A percentile compares a stretch with the other conserved stretches of the same genome.
Conservation (phyloP, 2,329 filamentous ascomycete species). For the Diaporthe caulivora region DNA sequence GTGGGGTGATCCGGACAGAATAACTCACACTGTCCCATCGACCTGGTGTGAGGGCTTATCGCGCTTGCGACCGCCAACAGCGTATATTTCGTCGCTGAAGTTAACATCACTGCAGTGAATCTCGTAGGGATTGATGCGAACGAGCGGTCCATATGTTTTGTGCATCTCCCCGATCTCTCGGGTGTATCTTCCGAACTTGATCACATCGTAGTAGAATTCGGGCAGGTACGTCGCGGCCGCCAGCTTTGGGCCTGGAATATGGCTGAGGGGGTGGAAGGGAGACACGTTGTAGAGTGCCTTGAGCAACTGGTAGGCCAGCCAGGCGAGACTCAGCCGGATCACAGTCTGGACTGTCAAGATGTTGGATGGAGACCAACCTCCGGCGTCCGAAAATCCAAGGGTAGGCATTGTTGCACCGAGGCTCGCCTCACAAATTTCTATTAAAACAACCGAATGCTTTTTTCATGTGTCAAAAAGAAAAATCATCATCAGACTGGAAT, state of each 20-base stretch:
- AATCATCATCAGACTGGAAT: not conserved
- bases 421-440: not conserved
- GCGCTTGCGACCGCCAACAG: constrained; percentile 33
- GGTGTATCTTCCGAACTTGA: constrained; percentile 46
- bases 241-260: constrained; percentile 50
- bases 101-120: constrained; percentile 49
- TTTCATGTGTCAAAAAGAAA: not conserved
- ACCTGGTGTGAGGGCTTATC: constrained; percentile 40
- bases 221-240: constrained; percentile 48
- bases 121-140: constrained; percentile 50
- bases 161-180: constrained; percentile 50
- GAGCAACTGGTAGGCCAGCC: constrained; percentile 22
- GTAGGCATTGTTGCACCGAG: not conserved
- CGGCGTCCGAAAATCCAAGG: not conserved
- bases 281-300: constrained; percentile 33
- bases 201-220: constrained; percentile 51
- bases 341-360: not conserved
- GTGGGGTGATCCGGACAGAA: too few relatives aligned
- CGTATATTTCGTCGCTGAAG: constrained; percentile 46
- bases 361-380: constrained; percentile 10
- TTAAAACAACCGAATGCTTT: not conserved
- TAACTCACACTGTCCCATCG: constrained; percentile 31
- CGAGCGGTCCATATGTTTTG: constrained; percentile 51
- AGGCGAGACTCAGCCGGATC: not conserved
- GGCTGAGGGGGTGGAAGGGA: constrained; percentile 29